phyloP scores from a whole-genome alignment of 495 filamentous ascomycete genomes.

The Neurospora tetraspora region DNA sequence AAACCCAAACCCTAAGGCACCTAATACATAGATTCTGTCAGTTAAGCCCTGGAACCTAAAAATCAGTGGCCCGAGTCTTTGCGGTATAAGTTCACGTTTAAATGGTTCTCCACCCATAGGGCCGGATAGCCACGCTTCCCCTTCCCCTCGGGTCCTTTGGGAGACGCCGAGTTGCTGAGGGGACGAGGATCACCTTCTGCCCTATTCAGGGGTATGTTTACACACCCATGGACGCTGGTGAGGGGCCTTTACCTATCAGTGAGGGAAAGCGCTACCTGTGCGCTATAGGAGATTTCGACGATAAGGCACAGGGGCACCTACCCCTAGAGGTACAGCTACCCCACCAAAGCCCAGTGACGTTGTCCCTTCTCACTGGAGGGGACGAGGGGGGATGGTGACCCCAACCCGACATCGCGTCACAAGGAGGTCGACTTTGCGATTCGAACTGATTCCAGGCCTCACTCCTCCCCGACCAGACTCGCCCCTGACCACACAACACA shows the following conservation, averaged over 20 bases:
- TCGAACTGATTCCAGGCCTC: conserved; percentile 19
- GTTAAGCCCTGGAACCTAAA: too few species aligned
- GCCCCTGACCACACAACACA: background rate
- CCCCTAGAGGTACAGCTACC: too few species aligned
- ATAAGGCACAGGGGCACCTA: too few species aligned
- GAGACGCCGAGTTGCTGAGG: background rate
- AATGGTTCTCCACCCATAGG: background rate
- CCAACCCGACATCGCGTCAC: background rate
- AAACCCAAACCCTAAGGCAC: too few species aligned
- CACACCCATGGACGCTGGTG: background rate
- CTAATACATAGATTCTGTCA: too few species aligned
- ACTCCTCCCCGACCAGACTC: background rate
- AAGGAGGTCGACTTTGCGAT: conserved; percentile 19
- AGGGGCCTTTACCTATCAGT: background rate
- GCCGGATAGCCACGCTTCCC: background rate
- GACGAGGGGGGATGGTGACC: background rate
- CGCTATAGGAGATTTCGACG: too few species aligned
- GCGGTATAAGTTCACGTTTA: background rate
- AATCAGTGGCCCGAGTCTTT: too few species aligned
- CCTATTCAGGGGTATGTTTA: background rate
- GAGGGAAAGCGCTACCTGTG: background rate
- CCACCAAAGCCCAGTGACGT: background rate
- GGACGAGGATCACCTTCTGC: background rate
- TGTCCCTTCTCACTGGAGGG: background rate
- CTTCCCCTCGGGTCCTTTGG: background rate